phyloP scores from a whole-genome alignment of 768 basidiomycete genomes.

The Lentinula aciculospora region DNA sequence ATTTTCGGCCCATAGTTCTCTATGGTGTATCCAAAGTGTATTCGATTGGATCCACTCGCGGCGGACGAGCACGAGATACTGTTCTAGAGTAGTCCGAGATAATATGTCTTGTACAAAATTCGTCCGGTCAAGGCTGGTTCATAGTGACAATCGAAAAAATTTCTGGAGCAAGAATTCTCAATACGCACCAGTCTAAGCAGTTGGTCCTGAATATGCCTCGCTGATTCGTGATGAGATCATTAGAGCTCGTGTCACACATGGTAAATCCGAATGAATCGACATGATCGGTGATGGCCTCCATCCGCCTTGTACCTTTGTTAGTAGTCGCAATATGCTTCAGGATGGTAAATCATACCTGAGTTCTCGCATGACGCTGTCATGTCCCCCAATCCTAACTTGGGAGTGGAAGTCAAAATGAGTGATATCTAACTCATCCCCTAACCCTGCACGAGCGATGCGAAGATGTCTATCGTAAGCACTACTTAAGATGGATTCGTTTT shows the following conservation, averaged over 20 bases:
- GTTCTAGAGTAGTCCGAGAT: conserved; percentile 73
- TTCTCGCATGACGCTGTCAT: conserved; percentile 79
- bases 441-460: conserved; percentile 51
- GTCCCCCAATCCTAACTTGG: conserved; percentile 72
- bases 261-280: conserved; percentile 85
- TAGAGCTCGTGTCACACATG: conserved; percentile 60
- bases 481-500: conserved; percentile 85
- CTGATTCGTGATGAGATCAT: conserved; percentile 81
- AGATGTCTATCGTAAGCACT: conserved; percentile 81
- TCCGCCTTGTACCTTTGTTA: conserved; percentile 35
- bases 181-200: conserved; percentile 85
- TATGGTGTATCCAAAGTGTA: conserved; percentile 79
- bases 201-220: conserved; percentile 92
- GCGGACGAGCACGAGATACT: conserved; percentile 75
- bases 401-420: conserved; percentile 96
- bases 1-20: conserved; percentile 96
- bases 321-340: background rate
- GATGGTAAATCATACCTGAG: conserved; percentile 40
- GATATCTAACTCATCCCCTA: conserved; percentile 67
- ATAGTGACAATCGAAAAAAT: background rate
- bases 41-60: conserved; percentile 69
- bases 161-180: background rate
- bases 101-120: conserved; percentile 97
- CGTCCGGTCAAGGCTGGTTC: conserved; percentile 82
- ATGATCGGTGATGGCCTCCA: conserved; percentile 53